Conservation (phyloP, 352 stramenopile species). For the Phytophthora multivora region DNA sequence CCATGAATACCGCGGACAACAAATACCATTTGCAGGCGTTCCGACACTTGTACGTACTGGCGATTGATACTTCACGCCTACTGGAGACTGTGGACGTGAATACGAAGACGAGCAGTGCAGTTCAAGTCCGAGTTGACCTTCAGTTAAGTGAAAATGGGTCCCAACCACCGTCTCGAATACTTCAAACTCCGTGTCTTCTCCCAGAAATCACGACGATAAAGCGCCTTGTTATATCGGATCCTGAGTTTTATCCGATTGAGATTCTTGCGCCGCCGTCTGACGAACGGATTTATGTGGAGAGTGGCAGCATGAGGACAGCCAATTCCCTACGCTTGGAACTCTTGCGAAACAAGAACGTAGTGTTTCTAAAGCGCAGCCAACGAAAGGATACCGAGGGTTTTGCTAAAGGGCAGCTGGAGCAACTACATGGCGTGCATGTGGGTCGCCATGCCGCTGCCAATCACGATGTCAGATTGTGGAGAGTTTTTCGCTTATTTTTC, state of each 20-base stretch:
- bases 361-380: slow-evolving; percentile 65
- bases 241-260: slow-evolving; percentile 72
- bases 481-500: slow-evolving; percentile 45
- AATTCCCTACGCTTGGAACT: slow-evolving; percentile 67
- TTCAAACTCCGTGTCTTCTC: slow-evolving; percentile 75
- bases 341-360: slow-evolving; percentile 55
- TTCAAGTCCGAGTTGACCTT: slow-evolving; percentile 56
- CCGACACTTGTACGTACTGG: slow-evolving; percentile 92
- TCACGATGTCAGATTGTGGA: slow-evolving; percentile 34
- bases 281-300: slow-evolving; percentile 1
- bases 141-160: slow-evolving; percentile 7
- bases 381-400: slow-evolving; percentile 19
- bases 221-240: slow-evolving; percentile 53
- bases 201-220: slow-evolving; percentile 64
- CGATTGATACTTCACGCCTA: slow-evolving; percentile 72
- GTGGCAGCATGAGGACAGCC: slow-evolving; percentile 34
- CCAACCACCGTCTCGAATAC: slow-evolving; percentile 25
- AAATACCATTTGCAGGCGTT: slow-evolving; percentile 90
- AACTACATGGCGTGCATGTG: slow-evolving; percentile 10
- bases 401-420: slow-evolving; percentile 26
- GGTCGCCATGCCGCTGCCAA: neutral
- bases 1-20: slow-evolving; percentile 94
- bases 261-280: slow-evolving; percentile 42
- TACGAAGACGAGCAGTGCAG: slow-evolving; percentile 46
- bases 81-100: slow-evolving; percentile 83